These are phyloP conservation scores for Glebionis coronaria DNA, from an alignment of 129 eudicot genomes.

Conservation along the genomic window DNA sequence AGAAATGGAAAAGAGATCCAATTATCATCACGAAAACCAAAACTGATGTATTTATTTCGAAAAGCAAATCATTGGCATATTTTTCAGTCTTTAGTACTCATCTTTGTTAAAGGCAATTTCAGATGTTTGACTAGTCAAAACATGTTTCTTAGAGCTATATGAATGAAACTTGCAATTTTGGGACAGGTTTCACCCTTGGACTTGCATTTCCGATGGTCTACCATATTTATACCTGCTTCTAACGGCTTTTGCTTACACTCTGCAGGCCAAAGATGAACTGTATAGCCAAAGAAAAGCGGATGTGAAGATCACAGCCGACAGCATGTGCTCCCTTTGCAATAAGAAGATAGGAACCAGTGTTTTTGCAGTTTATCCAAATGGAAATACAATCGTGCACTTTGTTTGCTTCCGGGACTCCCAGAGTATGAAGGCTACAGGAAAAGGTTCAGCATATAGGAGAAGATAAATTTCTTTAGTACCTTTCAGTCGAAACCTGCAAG, in stretches of 20 bases:
- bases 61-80: neutral
- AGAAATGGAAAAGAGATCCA: too few relatives aligned
- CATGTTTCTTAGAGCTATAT: neutral
- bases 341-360: slow-evolving; percentile 92
- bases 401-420: slow-evolving; percentile 92
- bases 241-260: slow-evolving; percentile 6
- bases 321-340: slow-evolving; percentile 92
- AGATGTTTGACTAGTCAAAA: slow-evolving; percentile 8
- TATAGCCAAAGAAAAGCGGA: slow-evolving; percentile 60
- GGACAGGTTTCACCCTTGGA: too few relatives aligned
- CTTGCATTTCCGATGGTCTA: neutral
- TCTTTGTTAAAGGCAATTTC: neutral
- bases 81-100: neutral
- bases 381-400: slow-evolving; percentile 82
- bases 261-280: slow-evolving; percentile 77
- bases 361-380: slow-evolving; percentile 94
- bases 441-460: slow-evolving; percentile 43
- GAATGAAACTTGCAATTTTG: too few relatives aligned
- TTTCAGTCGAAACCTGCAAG: neutral
- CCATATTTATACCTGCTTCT: neutral
- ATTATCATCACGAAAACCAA: neutral
- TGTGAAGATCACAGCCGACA: slow-evolving; percentile 79
- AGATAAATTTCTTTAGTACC: slow-evolving; percentile 1
- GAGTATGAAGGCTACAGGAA: slow-evolving; percentile 81
- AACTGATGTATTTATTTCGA: too few relatives aligned